phyloP scores from a whole-genome alignment of 305 asterid genomes.

The Fraxinus xanthoxyloides region DNA sequence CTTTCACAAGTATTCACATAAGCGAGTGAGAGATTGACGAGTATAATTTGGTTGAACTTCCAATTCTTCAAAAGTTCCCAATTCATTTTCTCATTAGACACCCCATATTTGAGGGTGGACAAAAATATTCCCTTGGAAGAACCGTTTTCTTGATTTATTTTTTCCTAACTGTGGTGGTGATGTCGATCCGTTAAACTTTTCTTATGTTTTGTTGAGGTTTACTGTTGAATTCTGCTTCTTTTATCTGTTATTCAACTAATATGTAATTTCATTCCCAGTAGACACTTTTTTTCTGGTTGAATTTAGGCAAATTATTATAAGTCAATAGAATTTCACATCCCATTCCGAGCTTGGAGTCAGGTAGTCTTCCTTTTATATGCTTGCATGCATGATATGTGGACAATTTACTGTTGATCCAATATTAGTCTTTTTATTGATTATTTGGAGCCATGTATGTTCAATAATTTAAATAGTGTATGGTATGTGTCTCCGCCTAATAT shows the following conservation, averaged over 20 bases:
- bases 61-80: slow-evolving; percentile 11
- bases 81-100: background rate
- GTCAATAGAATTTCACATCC: background rate
- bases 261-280: too few species aligned
- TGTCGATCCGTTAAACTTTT: background rate
- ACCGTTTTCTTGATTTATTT: slow-evolving; percentile 7
- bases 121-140: slow-evolving; percentile 21
- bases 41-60: background rate
- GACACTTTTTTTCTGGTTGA: background rate
- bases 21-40: background rate
- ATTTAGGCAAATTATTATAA: background rate
- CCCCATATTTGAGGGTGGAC: slow-evolving; percentile 17
- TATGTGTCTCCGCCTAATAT: background rate
- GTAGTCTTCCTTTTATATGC: background rate
- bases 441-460: background rate
- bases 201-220: background rate
- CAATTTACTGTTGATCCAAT: background rate
- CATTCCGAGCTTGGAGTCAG: too few species aligned
- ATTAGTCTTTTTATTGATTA: background rate
- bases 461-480: background rate
- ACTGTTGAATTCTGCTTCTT: background rate
- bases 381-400: background rate
- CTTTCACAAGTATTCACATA: background rate
- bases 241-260: too few species aligned
- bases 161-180: background rate